Evolutionary conservation across 176 grass and related monocot species (phyloP), one percentile per base, ranked within the genome.

Genomic region (Typha latifolia): DNA sequence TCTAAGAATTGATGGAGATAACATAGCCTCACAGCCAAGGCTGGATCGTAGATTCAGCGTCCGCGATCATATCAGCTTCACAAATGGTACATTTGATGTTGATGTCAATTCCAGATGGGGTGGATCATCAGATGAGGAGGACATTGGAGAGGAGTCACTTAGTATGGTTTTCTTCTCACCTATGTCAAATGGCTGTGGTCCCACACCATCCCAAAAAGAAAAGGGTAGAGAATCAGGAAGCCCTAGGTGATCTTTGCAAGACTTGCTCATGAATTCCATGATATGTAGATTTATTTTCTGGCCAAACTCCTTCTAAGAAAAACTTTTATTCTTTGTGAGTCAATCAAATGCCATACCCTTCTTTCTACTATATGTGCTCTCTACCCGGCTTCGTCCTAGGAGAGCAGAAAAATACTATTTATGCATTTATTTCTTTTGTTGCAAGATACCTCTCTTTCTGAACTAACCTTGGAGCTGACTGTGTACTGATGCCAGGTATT

Each of bases 121-220:
- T 79, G 88, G 81, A 59, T 91, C 89, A 67, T 91, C 89, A 72
- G 87, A 91, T 81, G 91, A 91, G 68, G 94, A 93, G 68, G 84
- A 84, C 62, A 82, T 89, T 81, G 88, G 74, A n/a, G 89, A 82
- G 79, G 89, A 99, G 76, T 93, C 86, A 51, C 85, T 78, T 20
- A 78, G 77, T 82, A 72, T 76, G 62, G 71, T 73, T 19, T 86
- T 86, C 71, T 81, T 91, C 76, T 81, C 87, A 63, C 93, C 92
- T 23, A 89, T 96, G 66, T 68, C 79, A 70, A 82, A 68, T 23
- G 85, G 69, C 48, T 79, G 78, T 85, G 81, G 78, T 82, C 81
- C 78, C 82, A 69, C 84, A 82, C 64, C 81, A 55, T 76, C 57
- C 49, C 51, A 48, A 15, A 79, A 84, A 68, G 84, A 86, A 50